Base-by-base conservation (phyloP, 2,329 filamentous ascomycete genomes). In the Achaetomium macrosporum region DNA sequence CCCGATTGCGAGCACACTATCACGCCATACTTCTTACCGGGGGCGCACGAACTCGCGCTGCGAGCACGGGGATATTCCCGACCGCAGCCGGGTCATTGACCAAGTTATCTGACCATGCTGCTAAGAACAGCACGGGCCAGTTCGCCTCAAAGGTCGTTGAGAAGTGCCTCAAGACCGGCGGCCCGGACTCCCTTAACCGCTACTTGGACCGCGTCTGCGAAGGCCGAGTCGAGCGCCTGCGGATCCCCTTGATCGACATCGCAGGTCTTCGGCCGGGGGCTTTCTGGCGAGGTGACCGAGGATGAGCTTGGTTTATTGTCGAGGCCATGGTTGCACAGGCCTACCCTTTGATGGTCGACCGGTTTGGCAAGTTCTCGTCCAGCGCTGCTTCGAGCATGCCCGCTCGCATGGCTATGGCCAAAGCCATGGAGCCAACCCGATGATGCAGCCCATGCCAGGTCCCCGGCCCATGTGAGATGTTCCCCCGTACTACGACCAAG, bases 141-240 rank as follows among this genome's bases (percentile, higher is more conserved):
- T 99, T 96, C 67, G 95, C 93, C 41, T 99, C 93, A 55, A 99
- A 99, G 72, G 93, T 99, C 42, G 92, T 99, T 56, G 92, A 99
- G 73, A 99, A 99, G 73, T 99, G 93, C 65, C 82, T 99, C 61
- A 99, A 99, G 76, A 95, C 99, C 72, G 90, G 92, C 42, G 89
- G 90, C 29, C 73, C 79, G 25, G 92, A 97, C 43, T 99, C 99
- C 66, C 79, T 99, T 41, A 82, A 90, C 56, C 89, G 90, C 57
- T 99, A 97, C 66, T 83, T 99, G 55, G 87, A 95, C 68, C 87
- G 91, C 56, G 90, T 99, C 56, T 97, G 91, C 68, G 92, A 96
- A 68, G 90, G 90, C 54, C 88, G 90, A 57, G 76, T 85, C 41
- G 91, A 96, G 67, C 88, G 93, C 61, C 92, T 93, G 56, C 90